Percentiles rank a stretch among this genome's conserved stretches.
These are phyloP conservation scores for Sporobolomyces phaffii DNA, from an alignment of 768 basidiomycete species.

Conservation along the genomic window DNA sequence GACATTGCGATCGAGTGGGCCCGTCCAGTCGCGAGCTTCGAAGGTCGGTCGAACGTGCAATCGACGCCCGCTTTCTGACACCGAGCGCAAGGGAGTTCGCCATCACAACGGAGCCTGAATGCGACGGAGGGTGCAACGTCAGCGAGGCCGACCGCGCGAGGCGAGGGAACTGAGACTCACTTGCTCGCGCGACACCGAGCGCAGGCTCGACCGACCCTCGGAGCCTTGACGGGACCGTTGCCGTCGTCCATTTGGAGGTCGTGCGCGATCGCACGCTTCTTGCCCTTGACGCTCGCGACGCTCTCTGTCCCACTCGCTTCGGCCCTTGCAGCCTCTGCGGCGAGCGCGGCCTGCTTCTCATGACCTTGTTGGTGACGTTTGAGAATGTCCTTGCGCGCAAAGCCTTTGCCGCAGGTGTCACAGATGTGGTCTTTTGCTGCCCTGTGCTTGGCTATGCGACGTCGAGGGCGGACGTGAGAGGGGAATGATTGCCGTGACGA, in stretches of 20 bases:
- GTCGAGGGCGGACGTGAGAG: not conserved
- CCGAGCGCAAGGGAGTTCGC: conserved; percentile 33
- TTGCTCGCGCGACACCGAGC: conserved; percentile 31
- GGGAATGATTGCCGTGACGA: not conserved
- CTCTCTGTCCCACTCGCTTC: conserved; percentile 10
- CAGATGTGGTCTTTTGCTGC: conserved; percentile 36
- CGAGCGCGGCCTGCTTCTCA: conserved; percentile 24
- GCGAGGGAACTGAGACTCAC: not conserved
- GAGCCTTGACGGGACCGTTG: conserved; percentile 25
- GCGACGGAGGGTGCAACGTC: not conserved
- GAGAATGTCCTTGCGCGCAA: conserved; percentile 38
- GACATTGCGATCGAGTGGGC: conserved; percentile 13
- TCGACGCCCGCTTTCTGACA: conserved; percentile 32
- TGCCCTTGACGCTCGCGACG: conserved; percentile 10
- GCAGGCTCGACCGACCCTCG: conserved; percentile 30
- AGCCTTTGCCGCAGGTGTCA: conserved; percentile 30
- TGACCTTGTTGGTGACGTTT: conserved; percentile 34
- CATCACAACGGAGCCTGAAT: conserved; percentile 34
- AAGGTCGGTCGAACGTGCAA: conserved; percentile 34
- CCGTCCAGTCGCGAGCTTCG: conserved; percentile 10
- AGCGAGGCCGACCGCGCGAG: not conserved
- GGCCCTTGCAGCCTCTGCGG: conserved; percentile 16
- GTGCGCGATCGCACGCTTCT: conserved; percentile 28
- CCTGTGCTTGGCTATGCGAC: conserved; percentile 26
- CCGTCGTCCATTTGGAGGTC: conserved; percentile 10